Conservation (phyloP, 108 stramenopile genomes). For the Aureococcus anophagefferens region DNA sequence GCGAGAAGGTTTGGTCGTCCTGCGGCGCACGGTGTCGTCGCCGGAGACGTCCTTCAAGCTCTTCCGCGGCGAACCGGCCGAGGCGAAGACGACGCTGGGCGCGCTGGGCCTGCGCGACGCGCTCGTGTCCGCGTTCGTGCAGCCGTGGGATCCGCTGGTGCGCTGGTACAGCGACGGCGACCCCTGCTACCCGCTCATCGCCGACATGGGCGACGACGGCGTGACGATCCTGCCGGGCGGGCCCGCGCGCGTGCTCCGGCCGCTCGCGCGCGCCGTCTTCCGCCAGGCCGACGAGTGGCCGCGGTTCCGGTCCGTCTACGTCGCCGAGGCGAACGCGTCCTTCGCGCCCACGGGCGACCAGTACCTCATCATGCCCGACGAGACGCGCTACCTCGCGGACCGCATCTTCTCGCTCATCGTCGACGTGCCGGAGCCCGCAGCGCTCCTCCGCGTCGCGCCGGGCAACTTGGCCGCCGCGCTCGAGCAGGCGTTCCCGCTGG, state of each 20-base stretch:
- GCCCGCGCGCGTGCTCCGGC: conserved; percentile 61
- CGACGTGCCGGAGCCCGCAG: conserved; percentile 52
- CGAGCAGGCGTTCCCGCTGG: conserved; percentile 51
- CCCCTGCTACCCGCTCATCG: conserved; percentile 70
- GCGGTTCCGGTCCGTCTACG: conserved; percentile 53
- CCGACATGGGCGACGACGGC: conserved; percentile 61
- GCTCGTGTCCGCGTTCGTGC: conserved; percentile 56
- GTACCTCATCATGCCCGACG: conserved; percentile 49
- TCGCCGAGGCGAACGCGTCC: conserved; percentile 49
- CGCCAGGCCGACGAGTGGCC: conserved; percentile 68
- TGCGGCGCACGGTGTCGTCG: too few relatives aligned
- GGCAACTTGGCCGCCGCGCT: conserved; percentile 53
- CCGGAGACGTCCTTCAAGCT: too few relatives aligned
- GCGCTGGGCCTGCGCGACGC: conserved; percentile 47
- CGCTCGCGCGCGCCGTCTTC: conserved; percentile 51
- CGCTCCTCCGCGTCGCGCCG: conserved; percentile 45
- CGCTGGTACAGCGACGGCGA: conserved; percentile 54
- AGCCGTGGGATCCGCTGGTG: conserved; percentile 74
- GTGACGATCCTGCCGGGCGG: conserved; percentile 55
- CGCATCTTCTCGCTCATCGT: conserved; percentile 51
- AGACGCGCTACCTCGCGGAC: not conserved
- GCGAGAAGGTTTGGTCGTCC: too few relatives aligned
- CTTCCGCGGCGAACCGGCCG: too few relatives aligned
- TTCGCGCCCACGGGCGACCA: conserved; percentile 47
- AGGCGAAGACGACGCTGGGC: conserved; percentile 26